Conservation (phyloP, 345 rosid genomes). For the Eutrema japonicum region DNA sequence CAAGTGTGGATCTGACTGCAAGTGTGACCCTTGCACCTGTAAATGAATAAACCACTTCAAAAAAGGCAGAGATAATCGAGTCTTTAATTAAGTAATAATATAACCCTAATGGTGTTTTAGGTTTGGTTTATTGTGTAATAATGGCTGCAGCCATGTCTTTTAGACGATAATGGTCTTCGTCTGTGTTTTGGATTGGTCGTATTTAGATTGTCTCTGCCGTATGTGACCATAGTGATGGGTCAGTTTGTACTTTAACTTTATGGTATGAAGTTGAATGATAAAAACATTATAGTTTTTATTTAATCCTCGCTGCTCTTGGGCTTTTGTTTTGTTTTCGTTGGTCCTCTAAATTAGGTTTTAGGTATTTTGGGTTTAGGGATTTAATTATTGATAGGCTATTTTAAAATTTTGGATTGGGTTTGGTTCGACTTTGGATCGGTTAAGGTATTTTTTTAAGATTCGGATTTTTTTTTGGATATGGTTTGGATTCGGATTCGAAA, state of each 20-base stretch:
- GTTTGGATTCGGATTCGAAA: too few species aligned
- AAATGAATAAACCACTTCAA: slow-evolving; percentile 47
- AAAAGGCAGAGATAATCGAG: slow-evolving; percentile 27
- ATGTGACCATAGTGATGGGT: not conserved
- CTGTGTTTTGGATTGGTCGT: slow-evolving; percentile 1
- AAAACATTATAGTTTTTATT: not conserved
- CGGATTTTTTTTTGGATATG: too few species aligned
- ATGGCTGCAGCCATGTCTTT: slow-evolving; percentile 17
- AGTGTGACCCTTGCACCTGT: slow-evolving; percentile 84
- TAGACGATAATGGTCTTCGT: slow-evolving; percentile 1
- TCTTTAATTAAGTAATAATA: not conserved
- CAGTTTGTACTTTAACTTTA: slow-evolving; percentile 5
- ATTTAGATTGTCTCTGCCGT: slow-evolving; percentile 26
- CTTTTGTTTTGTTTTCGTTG: too few species aligned
- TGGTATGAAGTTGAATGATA: not conserved
- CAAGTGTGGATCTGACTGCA: slow-evolving; percentile 82
- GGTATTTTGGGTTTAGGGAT: too few species aligned
- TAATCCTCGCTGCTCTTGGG: not conserved
- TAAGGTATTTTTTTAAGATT: too few species aligned
- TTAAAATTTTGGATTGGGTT: too few species aligned
- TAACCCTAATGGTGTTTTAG: slow-evolving; percentile 28
- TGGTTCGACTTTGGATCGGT: too few species aligned
- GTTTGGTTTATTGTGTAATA: slow-evolving; percentile 31
- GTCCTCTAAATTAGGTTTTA: too few species aligned
- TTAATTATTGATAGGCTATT: too few species aligned